Conservation (phyloP, 305 asterid species). For the Solanum hybrid region DNA sequence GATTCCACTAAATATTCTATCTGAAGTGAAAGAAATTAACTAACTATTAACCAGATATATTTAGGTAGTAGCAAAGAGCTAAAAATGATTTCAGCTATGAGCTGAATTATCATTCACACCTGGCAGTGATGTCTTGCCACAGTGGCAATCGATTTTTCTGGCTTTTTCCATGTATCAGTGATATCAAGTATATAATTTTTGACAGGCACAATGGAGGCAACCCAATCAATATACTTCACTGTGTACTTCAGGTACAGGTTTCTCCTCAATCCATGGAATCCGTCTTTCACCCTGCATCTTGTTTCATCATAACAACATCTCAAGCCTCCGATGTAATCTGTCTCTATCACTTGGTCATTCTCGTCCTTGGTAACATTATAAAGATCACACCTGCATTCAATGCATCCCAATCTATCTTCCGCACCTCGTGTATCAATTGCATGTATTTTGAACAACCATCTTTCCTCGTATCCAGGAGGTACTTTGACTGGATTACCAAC, state of each 20-base stretch:
- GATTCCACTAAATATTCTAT: conserved; percentile 50
- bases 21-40: conserved; percentile 22
- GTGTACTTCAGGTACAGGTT: conserved; percentile 48
- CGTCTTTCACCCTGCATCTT: conserved; percentile 44
- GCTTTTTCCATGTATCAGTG: no score
- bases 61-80: neutral
- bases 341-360: conserved; percentile 18
- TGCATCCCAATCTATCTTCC: conserved; percentile 26
- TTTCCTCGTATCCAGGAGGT: conserved; percentile 33
- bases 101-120: neutral
- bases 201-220: neutral
- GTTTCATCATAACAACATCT: conserved; percentile 49
- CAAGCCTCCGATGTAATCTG: conserved; percentile 52
- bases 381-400: conserved; percentile 36
- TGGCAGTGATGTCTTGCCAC: no score
- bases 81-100: neutral
- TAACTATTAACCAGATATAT: neutral
- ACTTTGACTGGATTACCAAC: conserved; percentile 23
- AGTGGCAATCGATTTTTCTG: no score
- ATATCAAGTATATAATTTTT: no score
- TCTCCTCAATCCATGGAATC: conserved; percentile 28
- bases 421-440: conserved; percentile 39
- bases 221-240: conserved; percentile 54
- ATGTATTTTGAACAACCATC: conserved; percentile 36
- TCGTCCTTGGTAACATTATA: conserved; percentile 26